Base-by-base conservation (phyloP, 2,329 filamentous ascomycete species). In the Xylaria sp. region DNA sequence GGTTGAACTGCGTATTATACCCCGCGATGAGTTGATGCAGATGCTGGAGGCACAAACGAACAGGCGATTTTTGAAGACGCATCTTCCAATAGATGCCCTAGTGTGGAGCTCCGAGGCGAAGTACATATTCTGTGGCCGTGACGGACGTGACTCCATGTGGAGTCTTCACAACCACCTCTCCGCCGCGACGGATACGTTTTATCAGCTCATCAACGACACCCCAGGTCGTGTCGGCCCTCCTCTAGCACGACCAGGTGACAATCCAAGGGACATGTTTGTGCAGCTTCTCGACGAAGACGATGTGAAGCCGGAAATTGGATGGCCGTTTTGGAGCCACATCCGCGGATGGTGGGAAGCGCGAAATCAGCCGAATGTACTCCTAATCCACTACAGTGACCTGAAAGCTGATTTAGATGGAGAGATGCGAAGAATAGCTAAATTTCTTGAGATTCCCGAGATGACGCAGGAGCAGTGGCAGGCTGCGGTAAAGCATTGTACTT, bases 341-440 rank as follows among this genome's bases (percentile, higher is more conserved):
- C 47, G 55, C 16, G 57, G 57, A 18, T 66, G 57, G 55, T 66
- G 44, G 48, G 63, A 51, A 48, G 63, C 37, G 2, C 35, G 63
- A 27, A 13, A 47, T 18, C 63, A 60, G 47, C 63, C 63, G 27
- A 66, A 66, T 27, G 10, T 66, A 3, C 57, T 66, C 32, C 18
- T 66, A 5, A 35, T 66, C 27, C 63, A 66, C 32, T 66, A 47
- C 63, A 60, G 51, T 37, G 63, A 66, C 5, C 29, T 66, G 9
- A 66, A 66, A 18, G 63, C 63, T 6, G 55, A 61, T 40, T 25
- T 66, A 5, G 57, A 66, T 12, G 57, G 55, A 5, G 63, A 66
- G 27, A 66, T 66, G 63, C 63, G 63, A 21, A 29, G 63, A 16
- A 66, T 66, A 29, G 63, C 63, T 3, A 47, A 66, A 3, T 66